Conservation (phyloP, 2,329 filamentous ascomycete species). For the Ophiosphaerella korrae region DNA sequence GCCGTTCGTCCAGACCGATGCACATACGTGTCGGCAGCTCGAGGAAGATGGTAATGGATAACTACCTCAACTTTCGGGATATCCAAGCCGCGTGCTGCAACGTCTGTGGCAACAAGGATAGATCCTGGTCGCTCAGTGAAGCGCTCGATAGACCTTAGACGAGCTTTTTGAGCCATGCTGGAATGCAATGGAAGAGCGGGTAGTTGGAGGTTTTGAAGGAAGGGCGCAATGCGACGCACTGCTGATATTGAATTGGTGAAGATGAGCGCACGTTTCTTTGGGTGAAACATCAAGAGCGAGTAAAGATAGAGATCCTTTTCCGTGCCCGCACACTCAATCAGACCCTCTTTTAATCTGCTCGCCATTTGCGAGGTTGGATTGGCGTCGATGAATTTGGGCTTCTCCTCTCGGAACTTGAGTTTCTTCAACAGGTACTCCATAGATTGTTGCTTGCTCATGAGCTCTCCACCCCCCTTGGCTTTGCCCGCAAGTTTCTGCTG, state of each 20-base stretch:
- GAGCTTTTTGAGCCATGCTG: conserved; percentile 94
- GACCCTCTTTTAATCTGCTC: conserved; percentile 79
- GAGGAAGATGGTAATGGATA: conserved; percentile 93
- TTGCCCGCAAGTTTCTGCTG: conserved; percentile 84
- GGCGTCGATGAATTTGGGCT: conserved; percentile 88
- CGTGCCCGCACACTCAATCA: conserved; percentile 89
- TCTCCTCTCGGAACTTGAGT: conserved; percentile 81
- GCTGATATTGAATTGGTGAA: conserved; percentile 97
- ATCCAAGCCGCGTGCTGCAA: conserved; percentile 90
- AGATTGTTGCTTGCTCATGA: conserved; percentile 76
- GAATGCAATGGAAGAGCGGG: conserved; percentile 82
- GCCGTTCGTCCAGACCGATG: conserved; percentile 95
- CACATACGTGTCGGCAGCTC: conserved; percentile 90
- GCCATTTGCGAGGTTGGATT: conserved; percentile 92
- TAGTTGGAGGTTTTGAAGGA: conserved; percentile 81
- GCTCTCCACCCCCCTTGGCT: conserved; percentile 60
- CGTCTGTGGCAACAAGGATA: conserved; percentile 89
- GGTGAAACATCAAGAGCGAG: conserved; percentile 80
- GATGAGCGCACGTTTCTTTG: conserved; percentile 79
- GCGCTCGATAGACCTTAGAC: conserved; percentile 87
- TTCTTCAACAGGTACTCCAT: conserved; percentile 93
- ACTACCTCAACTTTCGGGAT: conserved; percentile 89
- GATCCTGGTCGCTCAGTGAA: conserved; percentile 71
- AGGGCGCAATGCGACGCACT: conserved; percentile 81
- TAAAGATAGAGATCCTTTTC: conserved; percentile 99